Base-by-base conservation (phyloP, 768 basidiomycete species). In the Rossbeevera mucosa region DNA sequence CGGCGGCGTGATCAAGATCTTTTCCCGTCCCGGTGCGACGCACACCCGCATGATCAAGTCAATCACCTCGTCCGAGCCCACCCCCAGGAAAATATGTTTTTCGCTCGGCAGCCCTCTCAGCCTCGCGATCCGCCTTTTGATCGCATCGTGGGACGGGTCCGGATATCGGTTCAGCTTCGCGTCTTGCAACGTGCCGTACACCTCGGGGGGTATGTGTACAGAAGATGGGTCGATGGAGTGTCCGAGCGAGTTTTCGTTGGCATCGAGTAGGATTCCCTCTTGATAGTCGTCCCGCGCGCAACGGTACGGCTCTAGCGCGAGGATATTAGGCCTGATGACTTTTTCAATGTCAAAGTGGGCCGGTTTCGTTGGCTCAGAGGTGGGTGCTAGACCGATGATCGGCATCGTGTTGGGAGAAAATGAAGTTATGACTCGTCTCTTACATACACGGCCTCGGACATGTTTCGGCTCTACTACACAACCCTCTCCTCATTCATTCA, bases 231-330 rank as follows among this genome's bases (percentile, higher is more conserved):
- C 72, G 31, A 97, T 86, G 2, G 90, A 85, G 64, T 91, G 90
- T 0, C 96, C 95, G 30, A 94, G 77, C 0, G 95, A 81, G 66
- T 99, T 98, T 74, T 99, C 96, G 71, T 99, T 99, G 13, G 96
- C 96, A 60, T 99, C 96, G 20, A 99, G 81, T 24, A 99, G 81
- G 61, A 97, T 86, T 21, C 94, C 94, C 2, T 81, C 74, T 44
- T 85, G 82, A 72, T 96, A 99, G 73, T 99, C 95, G 63, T 99
- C 95, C 44, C 96, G 78, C 1, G 96, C 96, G 62, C 94, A 97
- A 26, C 94, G 85, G 71, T 99, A 98, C 0, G 96, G 96, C 44
- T 85, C 83, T 13, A 99, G 76, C 0, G 90, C 73, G 44, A 96
- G 86, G 62, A 99, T 94, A 64, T 98, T 99, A 2, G 91, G 87